Evolutionary conservation across 78 protist species (phyloP), one percentile per base, ranked within the genome.

Genomic region (Dictyostelium firmibasis): DNA sequence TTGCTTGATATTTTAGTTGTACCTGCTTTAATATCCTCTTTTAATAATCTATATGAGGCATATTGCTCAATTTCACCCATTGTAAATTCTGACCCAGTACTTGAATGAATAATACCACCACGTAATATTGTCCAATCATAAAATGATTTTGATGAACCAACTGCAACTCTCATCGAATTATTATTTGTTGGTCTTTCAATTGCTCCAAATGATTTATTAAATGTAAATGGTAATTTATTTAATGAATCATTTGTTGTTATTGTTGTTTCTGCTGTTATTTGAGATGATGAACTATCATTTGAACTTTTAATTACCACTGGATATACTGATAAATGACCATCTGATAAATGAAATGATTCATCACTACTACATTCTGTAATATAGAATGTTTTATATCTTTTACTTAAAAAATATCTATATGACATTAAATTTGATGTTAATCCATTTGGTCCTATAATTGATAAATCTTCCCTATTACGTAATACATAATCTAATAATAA

Each of bases 71-170:
- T 64, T 44, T 88, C 93, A 9, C 69, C 29, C 53, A 82, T 88
- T 25, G 85, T 43, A 27, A 88, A 29, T 23, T 57, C 16, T 8
- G 60, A 44, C 2, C 93, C 86, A 13, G 81, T 78, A 14, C 69
- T 25, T 16, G 36, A 23, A 67, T 79, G 82, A 4, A 88, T 11
- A 11, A 79, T 23, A 67, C 93, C 86, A 36, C 93, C 93, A 33
- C 86, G 69, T 18, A 88, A 36, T 35, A 88, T n/a, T n/a, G 86
- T 79, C 93, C 93, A 88, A 53, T 88, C 93, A 20, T 64, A 88
- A 76, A 79, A 88, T 72, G 79, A 72, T 18, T 72, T 72, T 0
- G 35, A 16, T 27, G 79, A 72, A 14, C 43, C 79, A 33, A 33
- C 2, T 16, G 20, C 43, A 72, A 72, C 79, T 72, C 44, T 27